Base-by-base conservation (phyloP, 257 asterid species). In the Voacanga thouarsii region DNA sequence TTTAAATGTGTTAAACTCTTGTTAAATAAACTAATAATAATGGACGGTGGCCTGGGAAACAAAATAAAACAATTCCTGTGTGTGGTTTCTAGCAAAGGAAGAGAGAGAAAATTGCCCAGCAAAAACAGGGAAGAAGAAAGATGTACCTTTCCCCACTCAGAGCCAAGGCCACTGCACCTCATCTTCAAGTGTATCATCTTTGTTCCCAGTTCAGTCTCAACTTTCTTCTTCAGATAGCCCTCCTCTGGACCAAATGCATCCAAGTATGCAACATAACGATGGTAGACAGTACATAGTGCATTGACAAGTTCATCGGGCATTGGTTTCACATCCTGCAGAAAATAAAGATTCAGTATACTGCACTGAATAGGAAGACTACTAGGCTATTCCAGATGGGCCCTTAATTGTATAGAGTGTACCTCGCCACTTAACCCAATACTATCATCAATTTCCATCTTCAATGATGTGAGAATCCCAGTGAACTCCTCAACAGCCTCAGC, bases 401-500 rank as follows among this genome's bases (percentile, higher is more conserved):
- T 63, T 19, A 33, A n/a, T 47, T 28, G 37, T 79, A 43, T 73
- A 69, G 2, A 47, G 50, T 43, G 77, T 86, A 96, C 99, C 97
- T 96, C 98, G 41, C 98, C 98, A 75, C 98, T 91, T 75, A 83
- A 14, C 44, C 99, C 98, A 82, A 96, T 91, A 49, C 87, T 83
- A 72, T 96, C 99, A 85, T 96, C 98, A 82, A 94, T 80, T 49
- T 86, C 96, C 98, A 92, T 94, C 83, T 94, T 96, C 81, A 96
- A 84, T 21, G 96, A 86, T 72, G 87, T 85, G 75, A 89, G 79
- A 30, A 90, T 94, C 66, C 95, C 97, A 4, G 86, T 72, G 79
- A 94, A 93, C 84, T 96, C 96, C 89, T 96, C 98, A 79, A 91
- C 96, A 72, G 99, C 97, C 83, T 93, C 96, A 72, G 98, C 99